Percentiles rank a stretch among this genome's conserved stretches.
These are phyloP conservation scores for Nicotiana tabacum DNA, from an alignment of 257 asterid species.

Conservation along the genomic window DNA sequence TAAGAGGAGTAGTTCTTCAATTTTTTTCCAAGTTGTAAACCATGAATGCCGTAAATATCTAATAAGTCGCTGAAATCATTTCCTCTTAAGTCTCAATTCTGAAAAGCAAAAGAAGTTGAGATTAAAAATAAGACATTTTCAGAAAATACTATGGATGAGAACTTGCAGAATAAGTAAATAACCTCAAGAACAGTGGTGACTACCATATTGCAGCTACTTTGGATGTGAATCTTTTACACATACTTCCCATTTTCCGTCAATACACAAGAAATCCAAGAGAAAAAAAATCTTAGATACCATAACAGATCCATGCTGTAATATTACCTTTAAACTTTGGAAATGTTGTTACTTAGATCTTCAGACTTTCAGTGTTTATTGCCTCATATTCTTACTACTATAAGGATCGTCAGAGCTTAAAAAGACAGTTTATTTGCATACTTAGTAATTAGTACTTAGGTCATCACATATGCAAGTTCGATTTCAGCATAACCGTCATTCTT, in stretches of 20 bases:
- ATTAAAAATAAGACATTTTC: neutral
- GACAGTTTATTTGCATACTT: neutral
- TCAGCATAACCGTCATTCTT: neutral
- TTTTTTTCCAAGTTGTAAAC: neutral
- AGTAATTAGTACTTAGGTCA: neutral
- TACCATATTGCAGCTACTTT: neutral
- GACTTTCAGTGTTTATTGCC: neutral
- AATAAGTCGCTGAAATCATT: neutral
- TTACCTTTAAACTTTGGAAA: neutral
- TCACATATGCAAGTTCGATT: neutral
- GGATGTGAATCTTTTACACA: neutral
- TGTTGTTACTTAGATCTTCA: neutral
- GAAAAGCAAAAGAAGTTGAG: neutral
- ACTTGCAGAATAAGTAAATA: neutral
- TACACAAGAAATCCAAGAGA: neutral
- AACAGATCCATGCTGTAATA: neutral
- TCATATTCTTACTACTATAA: neutral
- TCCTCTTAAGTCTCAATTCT: neutral
- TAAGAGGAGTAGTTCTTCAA: neutral
- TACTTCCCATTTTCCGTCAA: neutral
- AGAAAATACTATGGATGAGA: neutral
- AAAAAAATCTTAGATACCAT: neutral
- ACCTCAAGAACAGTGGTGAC: neutral
- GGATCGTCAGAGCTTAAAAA: neutral
- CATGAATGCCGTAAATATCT: neutral